A percentile compares a stretch with the other conserved stretches of the same genome.
phyloP scores from a whole-genome alignment of 257 asterid genomes.

The Solanum ossicruentum region DNA sequence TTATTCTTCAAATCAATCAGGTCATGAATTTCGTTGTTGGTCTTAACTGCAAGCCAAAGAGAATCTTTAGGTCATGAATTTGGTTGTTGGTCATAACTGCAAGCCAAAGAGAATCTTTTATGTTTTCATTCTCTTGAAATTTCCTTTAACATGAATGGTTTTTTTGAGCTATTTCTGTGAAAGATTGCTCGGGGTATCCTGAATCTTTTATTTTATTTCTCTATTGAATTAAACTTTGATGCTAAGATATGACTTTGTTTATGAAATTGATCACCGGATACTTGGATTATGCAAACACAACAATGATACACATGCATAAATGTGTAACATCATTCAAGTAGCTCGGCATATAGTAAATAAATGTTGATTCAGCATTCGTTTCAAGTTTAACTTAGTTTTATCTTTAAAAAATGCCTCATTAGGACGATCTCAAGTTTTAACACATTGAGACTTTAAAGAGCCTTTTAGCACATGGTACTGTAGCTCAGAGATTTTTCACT shows the following conservation, averaged over 20 bases:
- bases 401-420: background rate
- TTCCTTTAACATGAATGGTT: background rate
- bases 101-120: background rate
- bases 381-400: background rate
- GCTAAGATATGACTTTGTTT: background rate
- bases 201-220: background rate
- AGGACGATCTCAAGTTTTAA: background rate
- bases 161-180: background rate
- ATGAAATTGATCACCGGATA: background rate
- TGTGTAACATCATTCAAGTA: background rate
- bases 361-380: background rate
- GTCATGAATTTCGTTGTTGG: conserved; percentile 1
- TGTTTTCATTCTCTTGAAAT: background rate
- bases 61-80: background rate
- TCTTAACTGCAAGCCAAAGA: conserved; percentile 11
- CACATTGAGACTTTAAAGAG: background rate
- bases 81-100: conserved; percentile 10
- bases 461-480: background rate
- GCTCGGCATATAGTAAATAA: background rate
- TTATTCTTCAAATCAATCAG: background rate
- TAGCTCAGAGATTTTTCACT: background rate
- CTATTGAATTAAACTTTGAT: background rate
- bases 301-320: background rate
- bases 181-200: background rate
- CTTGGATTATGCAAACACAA: background rate